Conservation (phyloP, 2,329 filamentous ascomycete species). For the Botryotinia narcissicola region DNA sequence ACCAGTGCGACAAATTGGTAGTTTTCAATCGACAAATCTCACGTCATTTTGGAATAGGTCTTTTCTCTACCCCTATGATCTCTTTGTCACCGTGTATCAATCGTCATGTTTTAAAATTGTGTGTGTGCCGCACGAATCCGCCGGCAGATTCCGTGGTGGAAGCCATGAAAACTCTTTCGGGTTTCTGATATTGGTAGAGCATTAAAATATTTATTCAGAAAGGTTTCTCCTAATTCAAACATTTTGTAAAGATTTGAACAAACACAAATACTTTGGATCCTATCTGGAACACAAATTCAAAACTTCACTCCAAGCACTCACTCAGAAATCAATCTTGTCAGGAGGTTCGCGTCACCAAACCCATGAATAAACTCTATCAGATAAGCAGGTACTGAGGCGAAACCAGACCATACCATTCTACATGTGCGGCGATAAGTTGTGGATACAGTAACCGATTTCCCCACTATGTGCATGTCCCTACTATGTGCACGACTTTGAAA, state of each 20-base stretch:
- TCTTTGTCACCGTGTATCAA: background rate
- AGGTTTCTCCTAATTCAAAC: background rate
- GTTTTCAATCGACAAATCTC: background rate
- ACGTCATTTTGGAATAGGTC: background rate
- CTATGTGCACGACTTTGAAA: too few relatives aligned
- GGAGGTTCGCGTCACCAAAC: background rate
- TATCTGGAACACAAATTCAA: background rate
- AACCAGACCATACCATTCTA: background rate
- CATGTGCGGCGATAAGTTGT: constrained; percentile 10
- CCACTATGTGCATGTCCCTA: too few relatives aligned
- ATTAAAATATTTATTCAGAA: background rate
- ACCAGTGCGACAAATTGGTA: background rate
- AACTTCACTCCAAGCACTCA: background rate
- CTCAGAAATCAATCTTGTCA: background rate
- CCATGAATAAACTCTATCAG: background rate
- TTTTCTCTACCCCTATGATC: background rate
- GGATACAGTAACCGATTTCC: constrained; percentile 9
- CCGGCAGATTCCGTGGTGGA: background rate
- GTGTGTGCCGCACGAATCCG: background rate
- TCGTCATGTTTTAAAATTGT: background rate
- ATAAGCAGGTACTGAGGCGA: background rate
- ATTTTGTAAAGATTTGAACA: background rate
- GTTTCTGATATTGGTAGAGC: background rate
- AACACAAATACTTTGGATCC: background rate
- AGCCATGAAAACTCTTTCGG: background rate